phyloP scores from a whole-genome alignment of 2,329 filamentous ascomycete genomes.

The Epichloe gansuensis region DNA sequence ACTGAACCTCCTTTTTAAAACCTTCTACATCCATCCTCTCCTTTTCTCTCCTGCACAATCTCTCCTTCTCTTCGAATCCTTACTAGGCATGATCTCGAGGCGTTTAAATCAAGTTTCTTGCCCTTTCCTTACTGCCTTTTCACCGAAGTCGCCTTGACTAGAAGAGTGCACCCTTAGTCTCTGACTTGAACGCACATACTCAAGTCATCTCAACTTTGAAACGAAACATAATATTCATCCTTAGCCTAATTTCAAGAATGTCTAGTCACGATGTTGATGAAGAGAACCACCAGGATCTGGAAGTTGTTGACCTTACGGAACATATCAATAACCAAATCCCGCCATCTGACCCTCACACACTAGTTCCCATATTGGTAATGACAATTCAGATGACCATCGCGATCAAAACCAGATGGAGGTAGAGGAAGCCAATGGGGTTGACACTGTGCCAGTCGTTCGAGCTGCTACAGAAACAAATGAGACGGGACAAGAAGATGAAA shows the following conservation, averaged over 20 bases:
- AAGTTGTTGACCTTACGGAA: neutral
- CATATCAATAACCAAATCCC: neutral
- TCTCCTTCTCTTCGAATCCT: neutral
- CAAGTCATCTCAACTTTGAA: neutral
- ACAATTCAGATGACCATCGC: too few relatives aligned
- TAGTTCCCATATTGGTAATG: too few relatives aligned
- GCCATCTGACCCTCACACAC: neutral
- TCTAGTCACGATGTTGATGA: neutral
- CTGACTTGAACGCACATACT: neutral
- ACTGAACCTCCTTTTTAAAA: neutral
- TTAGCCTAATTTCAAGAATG: neutral
- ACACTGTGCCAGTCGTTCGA: too few relatives aligned
- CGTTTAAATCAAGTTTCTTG: neutral
- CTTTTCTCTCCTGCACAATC: neutral
- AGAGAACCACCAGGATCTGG: neutral
- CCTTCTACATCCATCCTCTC: neutral
- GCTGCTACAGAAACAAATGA: too few relatives aligned
- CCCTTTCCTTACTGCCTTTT: neutral
- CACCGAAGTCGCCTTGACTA: neutral
- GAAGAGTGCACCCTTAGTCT: neutral
- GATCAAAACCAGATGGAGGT: too few relatives aligned
- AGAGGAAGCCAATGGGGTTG: too few relatives aligned
- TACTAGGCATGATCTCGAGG: too few relatives aligned
- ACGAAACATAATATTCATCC: neutral
- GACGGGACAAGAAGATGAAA: too few relatives aligned